Evolutionary conservation across 169 alveolate species (phyloP), one percentile per base, ranked within the genome.

Genomic region (Neospora caninum): DNA sequence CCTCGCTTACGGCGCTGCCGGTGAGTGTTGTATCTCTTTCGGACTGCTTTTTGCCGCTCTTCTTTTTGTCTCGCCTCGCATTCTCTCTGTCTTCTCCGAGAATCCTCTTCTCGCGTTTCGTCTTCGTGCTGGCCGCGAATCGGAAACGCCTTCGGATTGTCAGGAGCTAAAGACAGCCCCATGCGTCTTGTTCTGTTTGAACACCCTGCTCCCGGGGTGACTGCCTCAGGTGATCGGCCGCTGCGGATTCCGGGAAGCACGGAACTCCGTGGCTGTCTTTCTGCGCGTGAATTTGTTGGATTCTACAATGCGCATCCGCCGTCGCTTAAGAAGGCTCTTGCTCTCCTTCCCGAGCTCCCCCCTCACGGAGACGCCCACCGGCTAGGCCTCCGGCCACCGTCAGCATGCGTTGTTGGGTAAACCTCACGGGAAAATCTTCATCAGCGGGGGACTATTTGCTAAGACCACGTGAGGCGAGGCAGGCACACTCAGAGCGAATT

Each of bases 241-340:
- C 64, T 82, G 41, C 53, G 64, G 67, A 41, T 82, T 20, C 43
- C n/a, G 34, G 89, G 89, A 39, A 29, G 9, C 43, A 6, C 27
- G 20, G 67, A 82, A 0, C 64, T 82, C 36, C 89, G 34, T n/a
- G 89, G 88, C 45, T 89, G 88, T 1, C 38, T 92, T 38, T 94
- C 97, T 39, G 96, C 97, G 42, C 78, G 95, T 7, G 39, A 78
- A 4, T 86, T 96, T 20, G 97, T 95, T 27, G 92, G 93, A 42
- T 96, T 97, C 96, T 97, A 97, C 91, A 97, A 96, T 88, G 97
- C 97, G 29, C 92, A 93, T 80, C 97, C 97, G 1, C 95, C n/a
- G 31, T 7, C 34, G 34, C 34, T 64, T 22, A 64, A 64, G n/a
- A 16, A 27, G n/a, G 73, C n/a, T 4, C 34, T 27, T 27, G 16